phyloP scores from a whole-genome alignment of 2,329 filamentous ascomycete genomes.

The Alternaria postmessia region DNA sequence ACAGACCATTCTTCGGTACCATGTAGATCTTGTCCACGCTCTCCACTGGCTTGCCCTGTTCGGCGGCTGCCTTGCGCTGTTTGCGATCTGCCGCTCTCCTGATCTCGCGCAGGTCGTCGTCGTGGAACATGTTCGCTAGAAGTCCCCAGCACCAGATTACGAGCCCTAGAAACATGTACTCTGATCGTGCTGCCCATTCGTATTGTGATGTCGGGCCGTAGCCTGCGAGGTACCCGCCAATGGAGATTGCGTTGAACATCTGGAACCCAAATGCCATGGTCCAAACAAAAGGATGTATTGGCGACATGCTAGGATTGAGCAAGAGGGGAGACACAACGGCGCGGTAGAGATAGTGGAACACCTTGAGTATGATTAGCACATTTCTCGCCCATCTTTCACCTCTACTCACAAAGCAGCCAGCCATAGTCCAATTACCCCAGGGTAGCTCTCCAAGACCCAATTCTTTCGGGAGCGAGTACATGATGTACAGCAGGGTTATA shows the following conservation, averaged over 20 bases:
- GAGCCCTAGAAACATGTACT: conserved; percentile 68
- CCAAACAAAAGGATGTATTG: conserved; percentile 78
- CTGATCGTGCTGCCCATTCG: conserved; percentile 59
- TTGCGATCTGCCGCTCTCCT: conserved; percentile 72
- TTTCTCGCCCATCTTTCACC: background rate
- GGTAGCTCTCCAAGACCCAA: conserved; percentile 68
- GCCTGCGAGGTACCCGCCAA: conserved; percentile 83
- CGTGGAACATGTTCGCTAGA: conserved; percentile 83
- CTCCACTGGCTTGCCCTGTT: conserved; percentile 56
- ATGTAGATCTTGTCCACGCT: conserved; percentile 83
- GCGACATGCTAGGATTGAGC: conserved; percentile 88
- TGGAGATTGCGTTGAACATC: conserved; percentile 76
- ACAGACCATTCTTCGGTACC: conserved; percentile 83
- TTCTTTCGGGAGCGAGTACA: conserved; percentile 70
- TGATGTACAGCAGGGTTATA: conserved; percentile 78
- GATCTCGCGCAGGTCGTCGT: conserved; percentile 89
- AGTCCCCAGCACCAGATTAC: conserved; percentile 80
- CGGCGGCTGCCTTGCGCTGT: conserved; percentile 60
- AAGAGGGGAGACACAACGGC: conserved; percentile 82
- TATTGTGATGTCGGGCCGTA: conserved; percentile 73
- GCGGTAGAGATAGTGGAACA: conserved; percentile 90
- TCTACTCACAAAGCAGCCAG: conserved; percentile 66
- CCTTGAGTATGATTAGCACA: conserved; percentile 50
- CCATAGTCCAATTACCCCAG: conserved; percentile 80
- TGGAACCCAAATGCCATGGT: conserved; percentile 75